A percentile compares a stretch with the other conserved stretches of the same genome.
Conservation (phyloP, 2,329 filamentous ascomycete species). For the Colletotrichum sp. region DNA sequence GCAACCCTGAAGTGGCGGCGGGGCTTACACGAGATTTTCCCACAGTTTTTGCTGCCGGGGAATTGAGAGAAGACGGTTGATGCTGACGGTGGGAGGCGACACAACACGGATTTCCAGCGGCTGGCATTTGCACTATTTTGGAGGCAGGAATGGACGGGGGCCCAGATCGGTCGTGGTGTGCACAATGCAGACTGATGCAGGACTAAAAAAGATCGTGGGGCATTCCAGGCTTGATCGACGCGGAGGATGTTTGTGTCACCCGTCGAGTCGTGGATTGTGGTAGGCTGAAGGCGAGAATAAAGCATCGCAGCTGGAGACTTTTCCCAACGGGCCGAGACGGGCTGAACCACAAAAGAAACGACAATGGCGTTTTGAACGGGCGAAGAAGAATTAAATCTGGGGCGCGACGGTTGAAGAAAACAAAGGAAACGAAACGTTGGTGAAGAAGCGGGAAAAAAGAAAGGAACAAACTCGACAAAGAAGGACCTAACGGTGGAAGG, state of each 20-base stretch:
- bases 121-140: not conserved
- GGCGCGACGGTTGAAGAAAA: not conserved
- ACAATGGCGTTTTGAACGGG: not conserved
- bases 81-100: not conserved
- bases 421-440: not conserved
- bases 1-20: not conserved
- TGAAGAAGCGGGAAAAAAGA: not conserved
- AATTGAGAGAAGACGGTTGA: not conserved
- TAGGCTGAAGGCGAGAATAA: not conserved
- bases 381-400: not conserved
- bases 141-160: not conserved
- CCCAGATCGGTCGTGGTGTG: not conserved
- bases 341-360: not conserved
- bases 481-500: not conserved
- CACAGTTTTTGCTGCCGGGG: not conserved
- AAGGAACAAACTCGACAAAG: not conserved
- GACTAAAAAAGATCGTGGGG: not conserved
- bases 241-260: not conserved
- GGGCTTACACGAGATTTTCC: not conserved
- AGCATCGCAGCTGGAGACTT: not conserved
- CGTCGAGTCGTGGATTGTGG: not conserved
- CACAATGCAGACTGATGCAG: not conserved
- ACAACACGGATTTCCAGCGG: not conserved
- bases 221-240: constrained; percentile 13
- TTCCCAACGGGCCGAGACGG: not conserved